A percentile compares a stretch with the other conserved stretches of the same genome.
phyloP scores from a whole-genome alignment of 305 asterid species.

The Fraxinus sp. region DNA sequence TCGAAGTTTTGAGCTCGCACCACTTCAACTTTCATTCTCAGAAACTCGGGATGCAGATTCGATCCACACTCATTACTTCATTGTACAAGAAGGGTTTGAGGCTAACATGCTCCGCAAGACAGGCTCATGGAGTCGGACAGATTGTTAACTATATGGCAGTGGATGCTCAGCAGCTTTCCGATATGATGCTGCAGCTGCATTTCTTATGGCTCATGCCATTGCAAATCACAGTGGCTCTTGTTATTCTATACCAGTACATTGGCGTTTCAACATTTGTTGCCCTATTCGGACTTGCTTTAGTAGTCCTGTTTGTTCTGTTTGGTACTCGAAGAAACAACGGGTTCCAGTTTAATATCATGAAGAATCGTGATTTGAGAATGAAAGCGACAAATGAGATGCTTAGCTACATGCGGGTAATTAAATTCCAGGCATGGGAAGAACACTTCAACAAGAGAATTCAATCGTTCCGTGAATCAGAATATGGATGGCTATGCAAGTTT shows the following conservation, averaged over 20 bases:
- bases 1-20: slow-evolving; percentile 76
- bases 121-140: slow-evolving; percentile 89
- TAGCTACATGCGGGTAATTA: slow-evolving; percentile 84
- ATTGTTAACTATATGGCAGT: slow-evolving; percentile 96
- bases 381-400: slow-evolving; percentile 93
- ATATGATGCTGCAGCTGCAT: slow-evolving; percentile 92
- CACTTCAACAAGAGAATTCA: slow-evolving; percentile 74
- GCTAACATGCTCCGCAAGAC: slow-evolving; percentile 80
- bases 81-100: slow-evolving; percentile 75
- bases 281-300: slow-evolving; percentile 38
- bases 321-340: slow-evolving; percentile 60
- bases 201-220: slow-evolving; percentile 86
- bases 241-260: slow-evolving; percentile 56
- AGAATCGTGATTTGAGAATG: slow-evolving; percentile 84
- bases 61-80: slow-evolving; percentile 74
- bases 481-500: slow-evolving; percentile 66
- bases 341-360: slow-evolving; percentile 72
- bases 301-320: slow-evolving; percentile 51
- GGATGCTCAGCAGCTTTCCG: slow-evolving; percentile 92
- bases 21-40: slow-evolving; percentile 86
- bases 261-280: slow-evolving; percentile 63
- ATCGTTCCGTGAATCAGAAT: slow-evolving; percentile 66
- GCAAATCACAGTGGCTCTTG: slow-evolving; percentile 65
- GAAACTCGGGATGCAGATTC: slow-evolving; percentile 83
- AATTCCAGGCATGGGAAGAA: slow-evolving; percentile 99